Base-by-base conservation (phyloP, 2,329 filamentous ascomycete genomes). In the Aspergillus brasiliensis region DNA sequence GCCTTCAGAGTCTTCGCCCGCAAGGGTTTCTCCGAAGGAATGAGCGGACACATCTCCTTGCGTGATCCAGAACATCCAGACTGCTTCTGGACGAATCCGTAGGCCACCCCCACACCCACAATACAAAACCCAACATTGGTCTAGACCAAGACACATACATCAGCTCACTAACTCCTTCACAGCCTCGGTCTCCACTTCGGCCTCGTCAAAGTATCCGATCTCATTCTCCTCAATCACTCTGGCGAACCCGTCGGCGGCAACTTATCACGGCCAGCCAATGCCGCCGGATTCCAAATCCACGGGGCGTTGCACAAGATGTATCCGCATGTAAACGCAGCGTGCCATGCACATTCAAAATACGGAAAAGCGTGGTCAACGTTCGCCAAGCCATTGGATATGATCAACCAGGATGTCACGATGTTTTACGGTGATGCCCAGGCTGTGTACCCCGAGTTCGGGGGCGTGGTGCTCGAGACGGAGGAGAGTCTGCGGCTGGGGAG, bases 401-500 rank as follows among this genome's bases (percentile, higher is more conserved):
- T 81, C 31, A 80, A 77, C 10, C 80, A 82, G 55, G 70, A 71
- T 72, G 83, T 88, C 5, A 86, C 83, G 69, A 86, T 85, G 67
- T 83, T 91, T 62, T 84, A 89, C 71, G 58, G 42, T 72, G 82
- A 86, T 23, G 83, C 48, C 3, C 64, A 63, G 28, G 54, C 48
- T 15, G 58, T 66, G 1, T 66, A 66, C 28, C 47, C 44, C 1
- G 60, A 61, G n/a, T 66, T 63, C 15, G 59, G 59, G 5, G 62
- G 64, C 0, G 57, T 64, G 5, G 87, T 89, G 0, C 80, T 89
- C 38, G 82, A 78, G 2, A 80, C 80, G 21, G 84, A 84, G 59
- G 89, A 92, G 71, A 88, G 88, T 0, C 76, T 82, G 66, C 80
- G 83, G 48, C 85, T 92, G 62, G 88, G 88, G 1, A 77, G 77